These are phyloP conservation scores for Neoboletus brunneissimus DNA, from an alignment of 768 basidiomycete species.

Conservation along the genomic window DNA sequence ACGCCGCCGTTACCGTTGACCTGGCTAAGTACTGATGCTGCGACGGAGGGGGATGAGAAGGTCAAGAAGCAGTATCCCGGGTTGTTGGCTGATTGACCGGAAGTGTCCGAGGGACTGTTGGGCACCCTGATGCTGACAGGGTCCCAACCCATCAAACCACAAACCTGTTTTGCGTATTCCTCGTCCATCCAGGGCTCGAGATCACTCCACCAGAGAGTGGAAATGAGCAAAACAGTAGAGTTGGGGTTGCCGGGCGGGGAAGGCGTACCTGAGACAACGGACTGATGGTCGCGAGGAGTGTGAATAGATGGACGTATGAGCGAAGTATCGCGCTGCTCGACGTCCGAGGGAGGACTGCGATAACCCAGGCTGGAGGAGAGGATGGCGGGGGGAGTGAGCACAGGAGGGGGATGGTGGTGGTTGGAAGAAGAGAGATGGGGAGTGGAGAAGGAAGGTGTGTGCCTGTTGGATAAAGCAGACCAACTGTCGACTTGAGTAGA, in stretches of 20 bases:
- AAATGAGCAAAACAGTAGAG: constrained; percentile 41
- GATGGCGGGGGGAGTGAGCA: constrained; percentile 22
- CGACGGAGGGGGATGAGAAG: constrained; percentile 69
- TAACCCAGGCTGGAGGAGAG: constrained; percentile 15
- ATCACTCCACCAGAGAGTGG: constrained; percentile 82
- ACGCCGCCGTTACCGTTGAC: constrained; percentile 48
- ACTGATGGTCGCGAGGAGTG: constrained; percentile 17
- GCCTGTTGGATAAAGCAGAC: constrained; percentile 35
- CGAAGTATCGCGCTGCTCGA: constrained; percentile 19
- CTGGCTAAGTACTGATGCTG: constrained; percentile 67
- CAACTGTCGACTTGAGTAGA: constrained; percentile 29
- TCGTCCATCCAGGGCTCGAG: constrained; percentile 98
- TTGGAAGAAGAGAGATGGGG: constrained; percentile 40
- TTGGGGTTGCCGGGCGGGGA: constrained; percentile 28
- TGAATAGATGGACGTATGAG: constrained; percentile 18
- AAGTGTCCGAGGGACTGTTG: constrained; percentile 52
- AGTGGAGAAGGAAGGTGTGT: constrained; percentile 24
- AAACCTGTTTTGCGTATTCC: constrained; percentile 89
- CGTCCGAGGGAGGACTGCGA: constrained; percentile 19
- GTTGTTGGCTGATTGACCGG: constrained; percentile 72
- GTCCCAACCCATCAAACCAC: constrained; percentile 85
- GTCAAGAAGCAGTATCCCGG: constrained; percentile 87
- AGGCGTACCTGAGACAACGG: constrained; percentile 12
- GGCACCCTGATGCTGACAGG: constrained; percentile 72
- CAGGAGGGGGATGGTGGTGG: constrained; percentile 43